These are phyloP conservation scores for Penicillium aurantiogriseum DNA, from an alignment of 2,329 filamentous ascomycete species.

Conservation along the genomic window DNA sequence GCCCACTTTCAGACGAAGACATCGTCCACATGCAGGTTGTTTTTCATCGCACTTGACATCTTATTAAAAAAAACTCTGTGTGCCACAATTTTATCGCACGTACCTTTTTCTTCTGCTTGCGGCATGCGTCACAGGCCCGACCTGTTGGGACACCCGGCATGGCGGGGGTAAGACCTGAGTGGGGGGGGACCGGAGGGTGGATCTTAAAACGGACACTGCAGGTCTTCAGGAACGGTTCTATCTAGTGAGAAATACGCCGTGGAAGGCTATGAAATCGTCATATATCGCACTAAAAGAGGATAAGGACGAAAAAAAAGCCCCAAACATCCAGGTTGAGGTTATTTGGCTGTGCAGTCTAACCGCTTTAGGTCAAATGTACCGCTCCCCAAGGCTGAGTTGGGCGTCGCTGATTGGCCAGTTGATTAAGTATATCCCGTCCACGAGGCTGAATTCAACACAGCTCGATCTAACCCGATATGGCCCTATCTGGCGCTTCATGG, in stretches of 20 bases:
- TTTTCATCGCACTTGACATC: constrained; percentile 47
- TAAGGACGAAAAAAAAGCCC: background rate
- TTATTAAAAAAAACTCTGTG: background rate
- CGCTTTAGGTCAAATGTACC: constrained; percentile 15
- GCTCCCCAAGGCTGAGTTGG: constrained; percentile 6
- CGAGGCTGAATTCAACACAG: background rate
- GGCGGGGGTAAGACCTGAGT: background rate
- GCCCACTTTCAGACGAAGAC: constrained; percentile 44
- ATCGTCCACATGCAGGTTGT: constrained; percentile 48
- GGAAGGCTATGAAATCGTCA: background rate
- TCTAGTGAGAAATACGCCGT: background rate
- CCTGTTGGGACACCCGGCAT: constrained; percentile 56
- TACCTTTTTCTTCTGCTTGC: constrained; percentile 56
- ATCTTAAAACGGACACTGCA: constrained; percentile 3
- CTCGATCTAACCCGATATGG: background rate
- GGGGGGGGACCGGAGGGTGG: constrained; percentile 1
- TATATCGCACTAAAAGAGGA: background rate
- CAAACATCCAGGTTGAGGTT: background rate
- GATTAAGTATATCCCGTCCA: background rate
- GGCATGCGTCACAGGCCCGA: constrained; percentile 52
- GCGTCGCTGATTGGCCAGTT: constrained; percentile 6
- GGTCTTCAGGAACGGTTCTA: background rate
- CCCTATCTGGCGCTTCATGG: background rate
- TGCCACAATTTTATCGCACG: background rate
- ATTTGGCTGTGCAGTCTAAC: constrained; percentile 12